phyloP scores from a whole-genome alignment of 1,139 yeast genomes.

The Saccharomyces hybrid region DNA sequence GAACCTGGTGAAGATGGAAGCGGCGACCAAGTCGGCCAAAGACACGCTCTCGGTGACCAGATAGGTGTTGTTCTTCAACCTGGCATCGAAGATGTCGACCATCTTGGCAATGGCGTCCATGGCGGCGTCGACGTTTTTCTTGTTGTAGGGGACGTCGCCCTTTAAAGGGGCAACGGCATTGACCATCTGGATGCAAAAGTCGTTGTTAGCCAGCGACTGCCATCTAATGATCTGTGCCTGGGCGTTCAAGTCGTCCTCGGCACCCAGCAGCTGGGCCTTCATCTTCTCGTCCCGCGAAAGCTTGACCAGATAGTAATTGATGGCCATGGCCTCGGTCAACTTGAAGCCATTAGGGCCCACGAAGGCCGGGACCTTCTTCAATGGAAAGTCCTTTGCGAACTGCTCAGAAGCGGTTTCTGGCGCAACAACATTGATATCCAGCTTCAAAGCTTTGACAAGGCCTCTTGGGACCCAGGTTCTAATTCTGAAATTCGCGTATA shows the following conservation, averaged over 20 bases:
- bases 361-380: constrained; percentile 69
- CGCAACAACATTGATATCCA: constrained; percentile 57
- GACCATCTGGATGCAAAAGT: constrained; percentile 44
- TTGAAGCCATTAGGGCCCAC: constrained; percentile 73
- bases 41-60: constrained; percentile 88
- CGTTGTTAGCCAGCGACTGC: constrained; percentile 76
- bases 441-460: constrained; percentile 59
- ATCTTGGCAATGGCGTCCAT: constrained; percentile 36
- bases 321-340: constrained; percentile 73
- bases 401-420: constrained; percentile 39
- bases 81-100: constrained; percentile 47
- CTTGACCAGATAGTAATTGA: constrained; percentile 39
- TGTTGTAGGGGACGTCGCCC: constrained; percentile 65
- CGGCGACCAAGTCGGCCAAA: constrained; percentile 72
- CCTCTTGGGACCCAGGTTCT: constrained; percentile 51
- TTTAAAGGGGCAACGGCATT: constrained; percentile 37
- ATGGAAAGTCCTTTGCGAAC: constrained; percentile 56
- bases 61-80: constrained; percentile 72
- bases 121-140: constrained; percentile 62
- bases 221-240: constrained; percentile 70
- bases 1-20: constrained; percentile 53
- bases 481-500: constrained; percentile 45
- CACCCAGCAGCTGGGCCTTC: constrained; percentile 45
- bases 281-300: constrained; percentile 23
- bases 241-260: constrained; percentile 45